phyloP scores from a whole-genome alignment of 2,329 filamentous ascomycete genomes.

The Penicillium sumatraense region DNA sequence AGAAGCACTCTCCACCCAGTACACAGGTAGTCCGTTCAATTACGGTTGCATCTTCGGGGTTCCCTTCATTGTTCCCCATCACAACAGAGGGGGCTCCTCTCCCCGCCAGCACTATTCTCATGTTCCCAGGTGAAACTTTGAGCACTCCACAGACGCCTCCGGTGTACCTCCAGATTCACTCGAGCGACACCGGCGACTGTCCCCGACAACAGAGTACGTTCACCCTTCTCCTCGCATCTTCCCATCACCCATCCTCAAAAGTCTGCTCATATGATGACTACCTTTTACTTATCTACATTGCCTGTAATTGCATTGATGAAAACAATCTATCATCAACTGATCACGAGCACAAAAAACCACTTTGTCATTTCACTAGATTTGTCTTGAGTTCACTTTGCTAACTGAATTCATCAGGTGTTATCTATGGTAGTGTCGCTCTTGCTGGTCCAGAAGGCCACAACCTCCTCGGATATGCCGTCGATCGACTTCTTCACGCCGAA shows the following conservation, averaged over 20 bases:
- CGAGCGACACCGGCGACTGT: conserved; percentile 91
- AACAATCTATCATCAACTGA: conserved; percentile 84
- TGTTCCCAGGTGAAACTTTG: conserved; percentile 42
- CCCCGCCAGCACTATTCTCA: conserved; percentile 67
- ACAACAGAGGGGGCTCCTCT: conserved; percentile 74
- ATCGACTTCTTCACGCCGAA: conserved; percentile 48
- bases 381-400: conserved; percentile 36
- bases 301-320: conserved; percentile 92
- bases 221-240: conserved; percentile 17
- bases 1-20: conserved; percentile 19
- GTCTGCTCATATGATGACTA: conserved; percentile 76
- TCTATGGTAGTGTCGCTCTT: conserved; percentile 58
- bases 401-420: conserved; percentile 54
- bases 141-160: conserved; percentile 45
- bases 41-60: conserved; percentile 68
- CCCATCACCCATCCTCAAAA: background rate
- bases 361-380: conserved; percentile 23
- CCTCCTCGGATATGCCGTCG: conserved; percentile 43
- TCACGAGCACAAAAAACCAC: conserved; percentile 47
- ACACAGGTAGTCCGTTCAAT: conserved; percentile 64
- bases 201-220: conserved; percentile 86
- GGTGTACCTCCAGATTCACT: conserved; percentile 72
- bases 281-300: conserved; percentile 98
- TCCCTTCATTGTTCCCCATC: conserved; percentile 70
- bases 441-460: conserved; percentile 42